phyloP scores from a whole-genome alignment of 345 rosid genomes.

The Eucalyptus curtisii region DNA sequence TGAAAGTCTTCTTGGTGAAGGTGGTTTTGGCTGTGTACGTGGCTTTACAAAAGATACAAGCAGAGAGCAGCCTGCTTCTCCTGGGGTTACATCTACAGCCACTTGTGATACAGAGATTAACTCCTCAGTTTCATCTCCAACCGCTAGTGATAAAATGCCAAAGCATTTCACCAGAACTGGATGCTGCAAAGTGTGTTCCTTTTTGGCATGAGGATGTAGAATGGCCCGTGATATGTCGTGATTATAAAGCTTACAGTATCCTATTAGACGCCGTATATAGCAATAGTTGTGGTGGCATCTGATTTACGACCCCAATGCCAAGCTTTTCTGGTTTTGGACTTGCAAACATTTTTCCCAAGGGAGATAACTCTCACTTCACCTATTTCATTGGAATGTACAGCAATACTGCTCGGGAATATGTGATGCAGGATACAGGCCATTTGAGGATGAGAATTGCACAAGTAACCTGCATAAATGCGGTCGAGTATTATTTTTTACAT shows the following conservation, averaged over 20 bases:
- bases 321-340: not conserved
- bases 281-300: not conserved
- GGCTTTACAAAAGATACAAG: not conserved
- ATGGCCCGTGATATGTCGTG: not conserved
- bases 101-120: not conserved
- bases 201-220: not conserved
- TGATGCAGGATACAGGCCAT: slow-evolving; percentile 34
- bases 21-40: not conserved
- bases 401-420: slow-evolving; percentile 68
- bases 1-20: not conserved
- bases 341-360: slow-evolving; percentile 36
- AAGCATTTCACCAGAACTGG: not conserved
- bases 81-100: not conserved
- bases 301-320: not conserved
- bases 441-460: not conserved
- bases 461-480: not conserved
- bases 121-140: not conserved
- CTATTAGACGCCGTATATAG: not conserved
- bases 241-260: not conserved
- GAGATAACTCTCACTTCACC: slow-evolving; percentile 62
- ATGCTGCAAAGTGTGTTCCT: not conserved
- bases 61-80: not conserved
- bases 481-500: accelerated
- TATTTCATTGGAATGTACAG: slow-evolving; percentile 71
- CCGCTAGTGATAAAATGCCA: not conserved